A percentile compares a stretch with the other conserved stretches of the same genome.
Evolutionary conservation across 2,329 filamentous ascomycete genomes (phyloP).

Genomic region (Colletotrichum aenigma): DNA sequence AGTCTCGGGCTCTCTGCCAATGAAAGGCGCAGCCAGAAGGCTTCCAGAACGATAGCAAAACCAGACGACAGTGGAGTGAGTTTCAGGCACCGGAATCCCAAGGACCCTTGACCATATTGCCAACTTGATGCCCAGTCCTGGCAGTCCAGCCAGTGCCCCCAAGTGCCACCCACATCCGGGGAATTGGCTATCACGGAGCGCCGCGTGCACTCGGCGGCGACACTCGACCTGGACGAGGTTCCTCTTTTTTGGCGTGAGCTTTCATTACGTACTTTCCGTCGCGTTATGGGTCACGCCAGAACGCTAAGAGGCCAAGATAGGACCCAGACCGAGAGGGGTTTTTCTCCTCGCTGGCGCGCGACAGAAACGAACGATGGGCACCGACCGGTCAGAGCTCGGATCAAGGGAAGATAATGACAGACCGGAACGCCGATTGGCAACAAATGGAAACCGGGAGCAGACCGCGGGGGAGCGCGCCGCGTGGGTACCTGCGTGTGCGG

Average conservation of each 20-base stretch:
- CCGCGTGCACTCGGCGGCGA: not conserved
- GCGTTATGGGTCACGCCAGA: not conserved
- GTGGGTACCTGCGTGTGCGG: not conserved
- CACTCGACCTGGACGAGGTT: not conserved
- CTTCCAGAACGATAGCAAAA: conserved; percentile 1
- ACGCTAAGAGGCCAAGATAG: not conserved
- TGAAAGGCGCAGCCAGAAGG: not conserved
- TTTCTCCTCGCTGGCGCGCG: not conserved
- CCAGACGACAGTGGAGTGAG: conserved; percentile 5
- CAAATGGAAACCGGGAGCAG: not conserved
- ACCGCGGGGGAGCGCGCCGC: not conserved
- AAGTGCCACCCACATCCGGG: not conserved
- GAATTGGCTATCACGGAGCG: conserved; percentile 1
- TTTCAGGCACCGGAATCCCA: not conserved
- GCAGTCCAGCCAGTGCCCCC: not conserved
- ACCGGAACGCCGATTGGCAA: not conserved
- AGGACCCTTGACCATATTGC: not conserved
- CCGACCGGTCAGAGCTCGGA: not conserved
- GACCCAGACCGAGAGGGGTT: conserved; percentile 15
- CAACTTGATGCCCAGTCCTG: not conserved
- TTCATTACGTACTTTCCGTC: conserved; percentile 15
- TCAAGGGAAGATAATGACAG: conserved; percentile 14
- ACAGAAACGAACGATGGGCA: not conserved
- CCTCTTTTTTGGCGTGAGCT: not conserved
- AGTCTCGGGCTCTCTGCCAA: not conserved